These are phyloP conservation scores for Trichoderma lentiforme DNA, from an alignment of 2,329 filamentous ascomycete species.

Conservation along the genomic window DNA sequence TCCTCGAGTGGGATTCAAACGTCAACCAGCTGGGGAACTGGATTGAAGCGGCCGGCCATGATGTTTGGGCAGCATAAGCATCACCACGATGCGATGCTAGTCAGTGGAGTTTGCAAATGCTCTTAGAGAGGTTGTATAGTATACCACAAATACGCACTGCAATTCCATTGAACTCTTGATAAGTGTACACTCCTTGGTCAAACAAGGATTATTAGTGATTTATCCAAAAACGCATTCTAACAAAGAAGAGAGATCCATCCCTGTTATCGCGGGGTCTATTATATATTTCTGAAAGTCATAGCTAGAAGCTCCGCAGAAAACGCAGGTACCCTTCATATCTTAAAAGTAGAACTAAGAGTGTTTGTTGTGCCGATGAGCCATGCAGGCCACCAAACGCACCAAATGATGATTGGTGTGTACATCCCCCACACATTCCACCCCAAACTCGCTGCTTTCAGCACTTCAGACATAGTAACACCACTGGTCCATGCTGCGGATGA, in stretches of 20 bases:
- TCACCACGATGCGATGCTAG: not conserved
- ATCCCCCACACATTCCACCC: conserved; percentile 87
- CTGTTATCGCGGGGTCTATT: not conserved
- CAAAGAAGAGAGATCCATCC: not conserved
- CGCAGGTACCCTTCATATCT: not conserved
- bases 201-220: not conserved
- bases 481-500: conserved; percentile 44
- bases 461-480: conserved; percentile 45
- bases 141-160: conserved; percentile 22
- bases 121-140: conserved; percentile 25
- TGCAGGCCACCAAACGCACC: conserved; percentile 93
- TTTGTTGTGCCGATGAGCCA: conserved; percentile 68
- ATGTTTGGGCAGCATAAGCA: conserved; percentile 83
- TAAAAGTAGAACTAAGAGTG: conserved; percentile 42
- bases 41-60: conserved; percentile 91
- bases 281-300: not conserved
- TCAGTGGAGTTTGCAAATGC: not conserved
- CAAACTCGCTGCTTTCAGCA: conserved; percentile 72
- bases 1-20: conserved; percentile 93
- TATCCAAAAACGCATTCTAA: not conserved
- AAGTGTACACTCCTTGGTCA: not conserved
- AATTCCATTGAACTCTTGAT: not conserved
- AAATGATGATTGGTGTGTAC: conserved; percentile 86
- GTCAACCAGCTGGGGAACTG: conserved; percentile 96
- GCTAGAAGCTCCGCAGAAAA: not conserved